These are phyloP conservation scores for Cryptococcus sp. DNA, from an alignment of 1,284 basidiomycete genomes.

Conservation along the genomic window DNA sequence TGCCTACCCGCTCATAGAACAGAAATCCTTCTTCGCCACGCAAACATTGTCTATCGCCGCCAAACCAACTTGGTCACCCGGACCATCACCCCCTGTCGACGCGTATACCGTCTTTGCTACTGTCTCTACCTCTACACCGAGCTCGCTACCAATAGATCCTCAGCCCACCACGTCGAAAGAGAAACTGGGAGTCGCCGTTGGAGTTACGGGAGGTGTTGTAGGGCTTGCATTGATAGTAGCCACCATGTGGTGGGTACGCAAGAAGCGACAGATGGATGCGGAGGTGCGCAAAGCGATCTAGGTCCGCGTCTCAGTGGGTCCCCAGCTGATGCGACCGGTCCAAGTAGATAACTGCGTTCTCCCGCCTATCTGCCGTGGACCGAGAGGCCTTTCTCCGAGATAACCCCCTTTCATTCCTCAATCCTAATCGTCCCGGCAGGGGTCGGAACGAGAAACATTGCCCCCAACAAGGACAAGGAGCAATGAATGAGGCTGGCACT, in stretches of 20 bases:
- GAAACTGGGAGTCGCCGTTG: slow-evolving; percentile 36
- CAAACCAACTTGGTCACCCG: slow-evolving; percentile 27
- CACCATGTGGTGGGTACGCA: slow-evolving; percentile 34
- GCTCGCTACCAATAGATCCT: slow-evolving; percentile 31
- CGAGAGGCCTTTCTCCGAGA: background rate
- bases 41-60: slow-evolving; percentile 39
- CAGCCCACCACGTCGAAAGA: slow-evolving; percentile 17
- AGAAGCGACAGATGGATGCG: slow-evolving; percentile 26
- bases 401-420: background rate
- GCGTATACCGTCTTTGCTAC: slow-evolving; percentile 40
- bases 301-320: background rate
- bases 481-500: no score
- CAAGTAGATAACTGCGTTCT: background rate
- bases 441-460: no score
- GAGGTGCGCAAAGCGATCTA: slow-evolving; percentile 31
- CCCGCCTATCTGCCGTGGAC: background rate
- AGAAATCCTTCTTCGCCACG: slow-evolving; percentile 47
- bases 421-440: background rate
- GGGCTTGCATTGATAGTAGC: slow-evolving; percentile 28
- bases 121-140: slow-evolving; percentile 32
- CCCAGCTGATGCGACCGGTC: background rate
- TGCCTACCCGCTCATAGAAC: slow-evolving; percentile 27
- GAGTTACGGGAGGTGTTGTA: slow-evolving; percentile 33
- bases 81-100: slow-evolving; percentile 19
- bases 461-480: no score